Evolutionary conservation across 1,139 yeast genomes (phyloP), one percentile per base, ranked within the genome.

Genomic region (Saccharomyces hybrid): DNA sequence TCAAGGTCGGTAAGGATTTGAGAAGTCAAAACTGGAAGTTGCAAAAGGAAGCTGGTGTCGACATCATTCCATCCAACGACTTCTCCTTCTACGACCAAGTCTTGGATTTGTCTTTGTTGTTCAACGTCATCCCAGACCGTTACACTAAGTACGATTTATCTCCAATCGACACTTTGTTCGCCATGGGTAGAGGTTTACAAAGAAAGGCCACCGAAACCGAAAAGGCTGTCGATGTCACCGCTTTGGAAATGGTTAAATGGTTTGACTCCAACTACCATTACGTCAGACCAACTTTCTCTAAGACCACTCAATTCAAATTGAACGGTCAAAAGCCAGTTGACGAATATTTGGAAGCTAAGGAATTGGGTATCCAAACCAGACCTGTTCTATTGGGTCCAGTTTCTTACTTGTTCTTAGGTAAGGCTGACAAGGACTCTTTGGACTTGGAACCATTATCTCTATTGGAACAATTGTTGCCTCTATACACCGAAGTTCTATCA

Each of bases 161-260:
- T 62, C 85, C 91, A 73, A 81, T 93, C 68, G 99, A 93, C 76
- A 89, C 90, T 62, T 79, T 88, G 71, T 93, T 93, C 74, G 99
- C 99, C 71, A 95, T 93, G 99, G 99, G 98, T 77, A 90, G 99
- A 84, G 99, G 99, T 84, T 83, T 93, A 74, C 99, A 95, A 82
- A 88, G 95, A 79, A 85, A 87, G 77, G 96, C 96, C 65, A 87
- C 95, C 64, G 96, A 87, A 66, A 73, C 91, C 64, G 74, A 84
- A 60, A 81, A 86, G 65, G 96, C 96, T 64, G 96, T 93, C 66
- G 99, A 95, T 76, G 99, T 93, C 59, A 93, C 98, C 63, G 99
- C 99, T 68, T 83, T 89, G 76, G 99, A 93, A 83, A 93, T 93
- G 99, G 99, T 93, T 68, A 93, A 93, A 81, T 93, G 99, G 99